Evolutionary conservation across 305 asterid genomes (phyloP), one percentile per base, ranked within the genome.

Genomic region (Petunia hybrid): DNA sequence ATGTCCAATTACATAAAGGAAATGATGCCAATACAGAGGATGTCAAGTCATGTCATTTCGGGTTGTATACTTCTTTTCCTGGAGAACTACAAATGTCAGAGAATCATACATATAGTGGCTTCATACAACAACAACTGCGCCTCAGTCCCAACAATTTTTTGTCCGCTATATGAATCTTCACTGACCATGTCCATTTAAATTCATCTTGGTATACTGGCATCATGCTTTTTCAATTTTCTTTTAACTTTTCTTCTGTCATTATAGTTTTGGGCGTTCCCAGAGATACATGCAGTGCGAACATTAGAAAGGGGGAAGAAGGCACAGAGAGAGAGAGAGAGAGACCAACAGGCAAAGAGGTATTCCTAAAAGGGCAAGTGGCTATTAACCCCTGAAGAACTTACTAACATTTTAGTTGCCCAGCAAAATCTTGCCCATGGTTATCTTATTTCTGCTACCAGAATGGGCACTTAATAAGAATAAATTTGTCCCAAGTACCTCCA

Each of bases 311-410:
- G 39, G 59, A 10, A 16, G 60, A 4, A 80, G 78, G 76, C 71
- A 79, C 79, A 83, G 66, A 79, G 80, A 79, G 80, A 83, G 66
- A 79, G 80, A 60, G 82, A 80, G 78, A 77, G 80, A 65, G 67
- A 67, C 42, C 59, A 69, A 71, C 77, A 71, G 77, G 43, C 61
- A 48, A 71, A 10, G 77, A 71, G 77, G 77, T 46, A 31, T 56
- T 31, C 77, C 77, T 4, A 45, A 70, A 70, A 45, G 60, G 48
- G 77, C 45, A 35, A 51, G 46, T 51, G 78, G 39, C 35, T 6
- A 51, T 13, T 6, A 73, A 31, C 38, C 51, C 31, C 31, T 22
- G 31, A 22, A 22, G 31, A 22, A 22, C 0, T 22, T 22, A 22
- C 31, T 22, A 22, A 22, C 31, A 22, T 22, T 53, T 53, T 36